Evolutionary conservation across 305 asterid species (phyloP).

Genomic region (Rubia peregrina): DNA sequence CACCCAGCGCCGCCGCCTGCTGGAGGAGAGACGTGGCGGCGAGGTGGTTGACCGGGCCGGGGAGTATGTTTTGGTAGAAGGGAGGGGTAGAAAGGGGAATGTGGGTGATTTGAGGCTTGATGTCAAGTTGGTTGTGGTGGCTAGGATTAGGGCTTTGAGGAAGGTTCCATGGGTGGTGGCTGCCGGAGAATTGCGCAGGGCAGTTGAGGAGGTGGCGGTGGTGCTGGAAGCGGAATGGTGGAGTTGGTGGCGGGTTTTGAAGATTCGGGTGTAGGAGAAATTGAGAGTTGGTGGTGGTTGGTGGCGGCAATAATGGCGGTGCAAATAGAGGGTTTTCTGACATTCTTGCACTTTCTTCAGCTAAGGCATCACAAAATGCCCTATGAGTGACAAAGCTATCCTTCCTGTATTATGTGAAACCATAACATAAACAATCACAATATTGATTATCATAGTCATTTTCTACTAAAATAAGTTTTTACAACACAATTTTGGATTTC

Average conservation of each 20-base stretch:
- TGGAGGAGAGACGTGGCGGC: conserved; percentile 78
- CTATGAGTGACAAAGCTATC: conserved; percentile 81
- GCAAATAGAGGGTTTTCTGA: conserved; percentile 44
- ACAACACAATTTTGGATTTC: no score
- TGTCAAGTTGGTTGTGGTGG: conserved; percentile 24
- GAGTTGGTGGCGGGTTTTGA: conserved; percentile 22
- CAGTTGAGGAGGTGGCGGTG: conserved; percentile 21
- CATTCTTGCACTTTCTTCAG: conserved; percentile 75
- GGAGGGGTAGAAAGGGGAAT: conserved; percentile 34
- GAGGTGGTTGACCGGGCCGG: conserved; percentile 28
- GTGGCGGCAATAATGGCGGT: neutral
- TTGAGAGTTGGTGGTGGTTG: conserved; percentile 27
- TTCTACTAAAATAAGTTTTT: no score
- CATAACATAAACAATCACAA: neutral
- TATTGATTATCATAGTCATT: no score
- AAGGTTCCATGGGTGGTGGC: conserved; percentile 34
- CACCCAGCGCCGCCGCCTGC: conserved; percentile 39
- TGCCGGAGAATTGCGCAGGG: conserved; percentile 16
- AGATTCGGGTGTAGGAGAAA: conserved; percentile 14
- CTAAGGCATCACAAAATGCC: conserved; percentile 85
- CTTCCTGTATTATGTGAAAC: conserved; percentile 35
- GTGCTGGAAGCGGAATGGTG: conserved; percentile 29
- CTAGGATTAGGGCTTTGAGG: conserved; percentile 35
- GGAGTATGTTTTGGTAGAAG: conserved; percentile 28
- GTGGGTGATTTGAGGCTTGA: conserved; percentile 49